Evolutionary conservation across 1,284 basidiomycete genomes (phyloP).

Genomic region (Laetiporus sulphureus): DNA sequence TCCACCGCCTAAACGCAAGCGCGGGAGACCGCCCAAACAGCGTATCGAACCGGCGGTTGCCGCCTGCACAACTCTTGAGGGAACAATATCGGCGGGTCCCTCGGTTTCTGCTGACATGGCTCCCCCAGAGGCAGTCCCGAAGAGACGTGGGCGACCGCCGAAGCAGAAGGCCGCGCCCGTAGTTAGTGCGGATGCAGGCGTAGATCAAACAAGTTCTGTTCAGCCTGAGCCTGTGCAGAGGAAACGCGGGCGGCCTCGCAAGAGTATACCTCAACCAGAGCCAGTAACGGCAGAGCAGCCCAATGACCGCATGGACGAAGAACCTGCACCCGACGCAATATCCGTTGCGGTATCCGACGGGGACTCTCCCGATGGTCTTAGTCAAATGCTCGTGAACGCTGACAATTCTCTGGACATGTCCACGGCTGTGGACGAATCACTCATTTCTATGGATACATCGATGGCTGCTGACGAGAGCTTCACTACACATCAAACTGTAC

Average conservation of each 20-base stretch:
- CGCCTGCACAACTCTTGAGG: not conserved
- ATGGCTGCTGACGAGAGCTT: too few species aligned
- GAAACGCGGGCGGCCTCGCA: conserved; percentile 19
- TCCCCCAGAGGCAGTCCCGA: not conserved
- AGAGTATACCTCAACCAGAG: conserved; percentile 4
- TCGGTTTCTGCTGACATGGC: too few species aligned
- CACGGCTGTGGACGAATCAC: too few species aligned
- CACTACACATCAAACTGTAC: too few species aligned
- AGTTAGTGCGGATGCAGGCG: conserved; percentile 14
- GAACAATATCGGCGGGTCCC: too few species aligned
- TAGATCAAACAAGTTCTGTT: not conserved
- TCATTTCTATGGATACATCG: too few species aligned
- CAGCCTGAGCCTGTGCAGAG: conserved; percentile 10
- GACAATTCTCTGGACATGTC: too few species aligned
- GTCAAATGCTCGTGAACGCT: too few species aligned
- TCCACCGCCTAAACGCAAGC: conserved; percentile 28
- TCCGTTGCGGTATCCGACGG: too few species aligned
- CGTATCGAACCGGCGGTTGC: not conserved
- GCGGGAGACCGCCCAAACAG: conserved; percentile 31
- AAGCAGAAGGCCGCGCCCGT: conserved; percentile 25
- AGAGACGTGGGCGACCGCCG: conserved; percentile 28
- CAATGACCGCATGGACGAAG: too few species aligned
- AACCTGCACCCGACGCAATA: conserved; percentile 2
- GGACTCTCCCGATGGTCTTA: too few species aligned
- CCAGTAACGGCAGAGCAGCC: too few species aligned